Base-by-base conservation (phyloP, 108 stramenopile genomes). In the Skeletonema menzelii region DNA sequence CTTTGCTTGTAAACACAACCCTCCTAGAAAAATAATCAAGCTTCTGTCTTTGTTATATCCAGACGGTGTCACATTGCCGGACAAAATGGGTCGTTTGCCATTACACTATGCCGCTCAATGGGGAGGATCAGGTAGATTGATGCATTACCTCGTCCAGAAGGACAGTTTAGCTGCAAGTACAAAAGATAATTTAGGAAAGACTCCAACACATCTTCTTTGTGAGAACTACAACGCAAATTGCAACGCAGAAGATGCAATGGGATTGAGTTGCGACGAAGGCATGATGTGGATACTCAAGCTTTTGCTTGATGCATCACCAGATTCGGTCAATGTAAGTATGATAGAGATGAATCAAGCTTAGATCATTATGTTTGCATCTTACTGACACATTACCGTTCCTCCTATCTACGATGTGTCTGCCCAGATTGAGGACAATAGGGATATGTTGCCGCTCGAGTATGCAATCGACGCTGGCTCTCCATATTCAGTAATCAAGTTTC, bases 51-150 rank as follows among this genome's bases (percentile, higher is more conserved):
- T 53, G n/a, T 12, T 56, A 31, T 72, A 72, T 30, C 61, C 61
- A 11, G 31, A n/a, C 7, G 70, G 70, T 5, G 44, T 63, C 31
- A 63, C 27, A 13, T 49, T 40, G 14, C 70, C 60, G 0, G 70
- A 72, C 32, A 72, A 63, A 5, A 72, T 55, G 46, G 70, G 70
- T 11, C 47, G 70, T 2, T 32, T 62, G 10, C 70, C 70, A 1
- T 31, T 72, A 13, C 70, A 72, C 14, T 57, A 72, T 35, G 70
- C 70, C 10, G 70, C 59, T 19, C 62, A 72, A 22, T 72, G 70
- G 70, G 70, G 70, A 20, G 42, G 35, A 1, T 72, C 70, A 34
- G 40, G 49, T 31, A 59, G 62, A 26, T 57, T 76, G 3, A 76
- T 76, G n/a, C 26, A 69, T 47, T 76, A 34, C 40, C 49, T 76